These are phyloP conservation scores for Mallotus repandus DNA, from an alignment of 441 rosid genomes.

Conservation along the genomic window DNA sequence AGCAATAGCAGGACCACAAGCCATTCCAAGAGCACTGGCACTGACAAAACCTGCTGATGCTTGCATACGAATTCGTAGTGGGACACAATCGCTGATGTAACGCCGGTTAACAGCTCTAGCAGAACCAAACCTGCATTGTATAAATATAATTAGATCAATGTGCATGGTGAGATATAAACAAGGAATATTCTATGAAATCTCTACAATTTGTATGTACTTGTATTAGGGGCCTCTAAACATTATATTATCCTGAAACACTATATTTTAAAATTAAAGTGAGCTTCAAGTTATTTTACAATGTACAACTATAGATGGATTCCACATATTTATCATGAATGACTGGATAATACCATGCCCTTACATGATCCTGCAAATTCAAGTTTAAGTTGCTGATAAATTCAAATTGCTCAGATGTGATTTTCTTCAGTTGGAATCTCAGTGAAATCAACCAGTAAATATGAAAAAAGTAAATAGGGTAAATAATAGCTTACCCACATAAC, in stretches of 20 bases:
- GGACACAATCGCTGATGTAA: conserved; percentile 96
- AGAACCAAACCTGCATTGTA: conserved; percentile 77
- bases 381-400: background rate
- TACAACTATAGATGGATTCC: background rate
- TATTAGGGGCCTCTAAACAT: background rate
- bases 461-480: conserved; percentile 15
- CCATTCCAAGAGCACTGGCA: conserved; percentile 99
- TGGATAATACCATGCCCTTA: background rate
- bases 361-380: background rate
- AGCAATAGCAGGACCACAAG: conserved; percentile 99
- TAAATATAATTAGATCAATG: conserved; percentile 23
- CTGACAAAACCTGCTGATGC: conserved; percentile 99
- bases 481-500: conserved; percentile 79
- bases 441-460: conserved; percentile 3
- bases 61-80: conserved; percentile 84
- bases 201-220: background rate
- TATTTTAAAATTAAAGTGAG: background rate
- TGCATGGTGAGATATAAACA: background rate
- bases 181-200: background rate
- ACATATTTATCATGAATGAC: background rate
- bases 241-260: conserved; percentile 2
- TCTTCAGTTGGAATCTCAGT: background rate
- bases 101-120: conserved; percentile 99
- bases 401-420: background rate
- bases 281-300: background rate